These are phyloP conservation scores for Ciborinia camelliae DNA, from an alignment of 2,329 filamentous ascomycete species.

Conservation along the genomic window DNA sequence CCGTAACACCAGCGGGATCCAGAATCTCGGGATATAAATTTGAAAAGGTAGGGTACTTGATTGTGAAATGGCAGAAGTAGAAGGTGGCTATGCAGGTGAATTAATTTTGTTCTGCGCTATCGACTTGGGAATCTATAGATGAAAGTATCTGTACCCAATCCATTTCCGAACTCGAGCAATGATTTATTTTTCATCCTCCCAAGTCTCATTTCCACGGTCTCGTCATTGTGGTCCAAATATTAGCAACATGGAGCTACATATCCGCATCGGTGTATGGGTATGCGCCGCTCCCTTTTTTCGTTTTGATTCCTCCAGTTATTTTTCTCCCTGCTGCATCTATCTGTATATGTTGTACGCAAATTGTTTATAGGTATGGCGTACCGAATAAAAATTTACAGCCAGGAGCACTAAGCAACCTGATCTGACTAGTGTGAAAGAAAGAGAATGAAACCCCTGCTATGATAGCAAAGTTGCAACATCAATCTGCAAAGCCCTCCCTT, in stretches of 20 bases:
- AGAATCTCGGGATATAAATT: constrained; percentile 96
- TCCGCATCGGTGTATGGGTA: background rate
- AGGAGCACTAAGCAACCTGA: constrained; percentile 9
- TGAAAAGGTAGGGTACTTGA: constrained; percentile 90
- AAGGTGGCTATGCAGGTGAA: no score
- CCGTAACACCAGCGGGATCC: constrained; percentile 74
- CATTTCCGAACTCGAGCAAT: no score
- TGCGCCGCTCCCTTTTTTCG: constrained; percentile 1
- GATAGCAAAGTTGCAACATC: constrained; percentile 14
- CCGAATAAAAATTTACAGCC: background rate
- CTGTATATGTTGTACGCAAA: background rate
- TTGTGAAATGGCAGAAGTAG: no score
- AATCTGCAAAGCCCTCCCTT: constrained; percentile 5
- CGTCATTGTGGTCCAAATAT: no score
- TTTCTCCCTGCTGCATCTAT: background rate
- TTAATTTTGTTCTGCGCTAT: no score
- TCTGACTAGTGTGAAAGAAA: constrained; percentile 13
- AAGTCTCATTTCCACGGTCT: no score
- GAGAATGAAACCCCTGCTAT: constrained; percentile 12
- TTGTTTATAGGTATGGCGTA: background rate
- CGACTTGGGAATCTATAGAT: no score
- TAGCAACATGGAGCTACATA: no score
- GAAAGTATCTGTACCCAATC: no score
- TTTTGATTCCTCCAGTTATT: background rate
- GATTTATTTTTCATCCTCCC: no score